Percentiles rank a stretch among this genome's conserved stretches.
Evolutionary conservation across 1,139 yeast genomes (phyloP).

Genomic region (Candida labiduridarum): DNA sequence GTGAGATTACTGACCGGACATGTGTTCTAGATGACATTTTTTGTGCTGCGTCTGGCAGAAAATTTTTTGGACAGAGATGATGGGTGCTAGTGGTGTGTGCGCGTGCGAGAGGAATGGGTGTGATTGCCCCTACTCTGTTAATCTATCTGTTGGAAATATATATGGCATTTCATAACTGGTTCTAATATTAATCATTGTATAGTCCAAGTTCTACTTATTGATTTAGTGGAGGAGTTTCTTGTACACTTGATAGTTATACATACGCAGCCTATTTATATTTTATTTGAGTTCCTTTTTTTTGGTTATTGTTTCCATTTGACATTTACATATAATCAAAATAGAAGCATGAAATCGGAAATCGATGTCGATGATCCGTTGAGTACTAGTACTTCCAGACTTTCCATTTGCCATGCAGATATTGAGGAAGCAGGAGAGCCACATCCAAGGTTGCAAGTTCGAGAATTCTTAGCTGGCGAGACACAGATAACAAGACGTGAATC

Average conservation of each 20-base stretch:
- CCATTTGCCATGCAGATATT: conserved; percentile 26
- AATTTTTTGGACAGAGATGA: background rate
- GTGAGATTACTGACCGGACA: no score
- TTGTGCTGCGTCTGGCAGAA: background rate
- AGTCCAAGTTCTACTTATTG: no score
- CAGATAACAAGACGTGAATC: conserved; percentile 23
- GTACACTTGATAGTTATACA: background rate
- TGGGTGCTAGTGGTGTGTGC: no score
- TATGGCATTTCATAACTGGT: no score
- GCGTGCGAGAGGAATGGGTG: no score
- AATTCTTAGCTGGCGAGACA: conserved; percentile 14
- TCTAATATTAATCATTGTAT: no score
- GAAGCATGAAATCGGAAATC: conserved; percentile 5
- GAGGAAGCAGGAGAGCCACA: conserved; percentile 18
- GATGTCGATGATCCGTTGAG: conserved; percentile 23
- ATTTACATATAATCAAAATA: no score
- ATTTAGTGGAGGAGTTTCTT: no score
- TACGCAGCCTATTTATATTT: no score
- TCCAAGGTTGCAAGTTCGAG: conserved; percentile 23
- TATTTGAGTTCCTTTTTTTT: background rate
- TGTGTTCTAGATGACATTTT: background rate
- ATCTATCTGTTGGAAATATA: no score
- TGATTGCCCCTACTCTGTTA: no score
- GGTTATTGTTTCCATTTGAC: background rate
- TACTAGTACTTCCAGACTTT: conserved; percentile 29